phyloP scores from a whole-genome alignment of 495 filamentous ascomycete species.

The Aspergillus biplanus region DNA sequence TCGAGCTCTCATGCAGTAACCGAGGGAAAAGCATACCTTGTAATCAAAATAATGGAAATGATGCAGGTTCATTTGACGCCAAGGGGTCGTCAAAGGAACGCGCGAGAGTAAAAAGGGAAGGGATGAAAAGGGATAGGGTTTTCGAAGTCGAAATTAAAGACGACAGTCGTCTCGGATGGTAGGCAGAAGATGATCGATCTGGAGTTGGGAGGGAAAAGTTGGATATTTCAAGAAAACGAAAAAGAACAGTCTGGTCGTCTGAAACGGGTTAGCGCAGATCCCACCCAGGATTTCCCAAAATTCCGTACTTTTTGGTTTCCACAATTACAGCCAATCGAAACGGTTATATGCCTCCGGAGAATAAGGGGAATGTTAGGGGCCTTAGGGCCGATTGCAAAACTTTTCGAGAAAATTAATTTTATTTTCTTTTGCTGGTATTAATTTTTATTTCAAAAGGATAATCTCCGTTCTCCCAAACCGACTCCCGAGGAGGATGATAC shows the following conservation, averaged over 20 bases:
- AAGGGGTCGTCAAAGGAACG: conserved; percentile 60
- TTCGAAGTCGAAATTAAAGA: conserved; percentile 5
- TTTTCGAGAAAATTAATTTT: too few relatives aligned
- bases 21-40: conserved; percentile 43
- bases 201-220: conserved; percentile 14
- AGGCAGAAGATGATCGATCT: conserved; percentile 8
- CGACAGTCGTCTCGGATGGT: not conserved
- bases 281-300: conserved; percentile 11
- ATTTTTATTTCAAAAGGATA: too few relatives aligned
- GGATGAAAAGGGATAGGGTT: conserved; percentile 5
- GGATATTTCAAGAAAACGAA: conserved; percentile 25
- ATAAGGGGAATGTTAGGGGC: conserved; percentile 9
- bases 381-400: too few relatives aligned
- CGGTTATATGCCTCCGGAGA: not conserved
- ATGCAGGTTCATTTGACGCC: conserved; percentile 73
- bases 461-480: too few relatives aligned
- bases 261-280: conserved; percentile 28
- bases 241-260: conserved; percentile 21
- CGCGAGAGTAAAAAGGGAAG: conserved; percentile 37
- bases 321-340: conserved; percentile 8
- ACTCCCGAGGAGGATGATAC: not conserved
- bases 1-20: not conserved
- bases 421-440: too few relatives aligned
- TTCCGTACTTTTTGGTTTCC: conserved; percentile 12
- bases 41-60: conserved; percentile 46